phyloP scores from a whole-genome alignment of 2,329 filamentous ascomycete species.

The Drechmeria coniospora region DNA sequence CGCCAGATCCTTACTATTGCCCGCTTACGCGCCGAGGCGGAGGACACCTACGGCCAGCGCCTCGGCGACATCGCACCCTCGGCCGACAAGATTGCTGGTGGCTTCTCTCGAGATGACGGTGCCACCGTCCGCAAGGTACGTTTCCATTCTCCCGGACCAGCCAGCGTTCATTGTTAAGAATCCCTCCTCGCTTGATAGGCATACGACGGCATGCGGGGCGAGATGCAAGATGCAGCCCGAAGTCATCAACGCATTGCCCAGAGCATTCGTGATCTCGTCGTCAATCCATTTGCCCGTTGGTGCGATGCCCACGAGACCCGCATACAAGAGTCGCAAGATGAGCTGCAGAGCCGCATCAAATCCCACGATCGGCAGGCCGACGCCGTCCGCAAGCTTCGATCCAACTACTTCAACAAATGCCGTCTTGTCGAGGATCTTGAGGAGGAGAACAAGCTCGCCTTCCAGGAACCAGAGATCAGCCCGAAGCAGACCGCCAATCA shows the following conservation, averaged over 20 bases:
- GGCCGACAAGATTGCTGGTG: slow-evolving; percentile 67
- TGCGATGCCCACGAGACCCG: slow-evolving; percentile 87
- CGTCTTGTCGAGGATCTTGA: slow-evolving; percentile 89
- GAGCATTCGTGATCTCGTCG: slow-evolving; percentile 89
- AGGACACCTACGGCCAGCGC: slow-evolving; percentile 72
- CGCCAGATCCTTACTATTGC: slow-evolving; percentile 85
- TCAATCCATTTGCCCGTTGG: slow-evolving; percentile 89
- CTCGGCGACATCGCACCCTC: slow-evolving; percentile 68
- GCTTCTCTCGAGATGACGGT: slow-evolving; percentile 84
- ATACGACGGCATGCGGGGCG: slow-evolving; percentile 79
- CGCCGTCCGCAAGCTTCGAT: slow-evolving; percentile 78
- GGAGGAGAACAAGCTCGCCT: slow-evolving; percentile 96
- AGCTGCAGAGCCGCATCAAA: slow-evolving; percentile 81
- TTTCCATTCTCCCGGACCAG: neutral
- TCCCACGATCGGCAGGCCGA: slow-evolving; percentile 87
- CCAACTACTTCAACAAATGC: slow-evolving; percentile 98
- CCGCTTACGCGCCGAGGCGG: slow-evolving; percentile 86
- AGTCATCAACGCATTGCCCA: slow-evolving; percentile 93
- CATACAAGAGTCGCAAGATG: slow-evolving; percentile 87
- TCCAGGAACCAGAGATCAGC: slow-evolving; percentile 69
- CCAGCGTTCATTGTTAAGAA: neutral
- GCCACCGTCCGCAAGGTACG: slow-evolving; percentile 84
- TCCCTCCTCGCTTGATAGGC: slow-evolving; percentile 37
- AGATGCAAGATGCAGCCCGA: slow-evolving; percentile 81
- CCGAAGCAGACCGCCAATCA: slow-evolving; percentile 37